Percentiles rank a stretch among this genome's conserved stretches.
These are phyloP conservation scores for Ziziphus jujuba DNA, from an alignment of 306 rosid genomes.

Conservation along the genomic window DNA sequence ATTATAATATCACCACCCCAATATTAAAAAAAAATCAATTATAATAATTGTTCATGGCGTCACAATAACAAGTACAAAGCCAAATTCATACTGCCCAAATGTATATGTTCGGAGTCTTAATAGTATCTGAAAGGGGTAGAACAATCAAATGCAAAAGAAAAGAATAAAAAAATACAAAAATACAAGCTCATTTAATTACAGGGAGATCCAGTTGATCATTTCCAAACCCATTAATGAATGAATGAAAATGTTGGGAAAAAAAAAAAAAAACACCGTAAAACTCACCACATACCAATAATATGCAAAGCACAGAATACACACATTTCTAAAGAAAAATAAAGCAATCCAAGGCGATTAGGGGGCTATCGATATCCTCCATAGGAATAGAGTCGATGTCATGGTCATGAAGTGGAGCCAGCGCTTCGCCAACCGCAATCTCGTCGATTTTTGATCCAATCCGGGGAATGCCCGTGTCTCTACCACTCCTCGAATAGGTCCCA, in stretches of 20 bases:
- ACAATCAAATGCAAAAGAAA: too few relatives aligned
- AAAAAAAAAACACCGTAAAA: neutral
- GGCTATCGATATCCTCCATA: slow-evolving; percentile 76
- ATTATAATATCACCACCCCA: too few relatives aligned
- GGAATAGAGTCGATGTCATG: slow-evolving; percentile 34
- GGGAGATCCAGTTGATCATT: slow-evolving; percentile 27
- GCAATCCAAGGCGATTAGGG: slow-evolving; percentile 82
- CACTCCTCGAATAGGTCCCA: slow-evolving; percentile 40
- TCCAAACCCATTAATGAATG: slow-evolving; percentile 16
- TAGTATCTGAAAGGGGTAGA: too few relatives aligned
- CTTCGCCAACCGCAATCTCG: slow-evolving; percentile 57
- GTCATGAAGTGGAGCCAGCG: slow-evolving; percentile 26
- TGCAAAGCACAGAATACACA: neutral
- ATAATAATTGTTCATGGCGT: too few relatives aligned
- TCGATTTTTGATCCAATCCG: slow-evolving; percentile 57
- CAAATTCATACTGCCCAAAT: too few relatives aligned
- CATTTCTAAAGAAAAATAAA: slow-evolving; percentile 72
- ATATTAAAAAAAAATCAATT: too few relatives aligned
- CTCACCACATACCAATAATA: slow-evolving; percentile 5
- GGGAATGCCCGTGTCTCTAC: slow-evolving; percentile 38
- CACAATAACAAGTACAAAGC: too few relatives aligned
- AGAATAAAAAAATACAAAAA: too few relatives aligned
- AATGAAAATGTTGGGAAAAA: slow-evolving; percentile 11
- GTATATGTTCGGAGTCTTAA: too few relatives aligned
- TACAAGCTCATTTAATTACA: neutral